Conservation (phyloP, 1,284 basidiomycete species). For the Stygiomarasmius scandens region DNA sequence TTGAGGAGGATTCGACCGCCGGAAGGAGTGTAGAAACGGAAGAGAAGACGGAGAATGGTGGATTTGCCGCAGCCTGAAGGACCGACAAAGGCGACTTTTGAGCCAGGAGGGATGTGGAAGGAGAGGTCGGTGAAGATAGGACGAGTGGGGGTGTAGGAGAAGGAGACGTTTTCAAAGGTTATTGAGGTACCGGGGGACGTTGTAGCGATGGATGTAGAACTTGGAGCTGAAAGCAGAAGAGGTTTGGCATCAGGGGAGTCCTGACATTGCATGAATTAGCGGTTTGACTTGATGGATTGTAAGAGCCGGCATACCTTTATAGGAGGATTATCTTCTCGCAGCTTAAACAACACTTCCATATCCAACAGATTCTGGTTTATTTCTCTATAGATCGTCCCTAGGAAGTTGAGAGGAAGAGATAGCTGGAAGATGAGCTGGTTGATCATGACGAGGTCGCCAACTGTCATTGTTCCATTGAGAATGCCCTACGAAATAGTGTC, state of each 20-base stretch:
- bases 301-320: constrained; percentile 52
- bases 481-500: not conserved
- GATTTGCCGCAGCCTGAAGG: constrained; percentile 98
- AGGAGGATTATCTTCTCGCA: constrained; percentile 83
- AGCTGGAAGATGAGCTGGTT: constrained; percentile 99
- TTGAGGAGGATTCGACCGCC: constrained; percentile 84
- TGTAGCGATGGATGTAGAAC: too few species aligned
- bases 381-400: constrained; percentile 97
- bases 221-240: constrained; percentile 47
- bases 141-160: constrained; percentile 88
- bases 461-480: constrained; percentile 87
- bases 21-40: constrained; percentile 90
- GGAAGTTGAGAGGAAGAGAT: constrained; percentile 93
- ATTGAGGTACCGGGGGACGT: constrained; percentile 77
- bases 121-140: constrained; percentile 88
- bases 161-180: constrained; percentile 89
- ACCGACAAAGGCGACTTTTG: constrained; percentile 95
- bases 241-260: constrained; percentile 73
- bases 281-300: not conserved
- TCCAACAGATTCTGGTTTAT: constrained; percentile 93
- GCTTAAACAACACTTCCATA: constrained; percentile 95
- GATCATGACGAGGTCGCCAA: constrained; percentile 98
- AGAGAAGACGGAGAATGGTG: constrained; percentile 92
- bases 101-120: constrained; percentile 94
- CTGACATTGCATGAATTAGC: constrained; percentile 33